Conservation (phyloP, 148 eudicot species). For the Vaccinium macrocarpon region DNA sequence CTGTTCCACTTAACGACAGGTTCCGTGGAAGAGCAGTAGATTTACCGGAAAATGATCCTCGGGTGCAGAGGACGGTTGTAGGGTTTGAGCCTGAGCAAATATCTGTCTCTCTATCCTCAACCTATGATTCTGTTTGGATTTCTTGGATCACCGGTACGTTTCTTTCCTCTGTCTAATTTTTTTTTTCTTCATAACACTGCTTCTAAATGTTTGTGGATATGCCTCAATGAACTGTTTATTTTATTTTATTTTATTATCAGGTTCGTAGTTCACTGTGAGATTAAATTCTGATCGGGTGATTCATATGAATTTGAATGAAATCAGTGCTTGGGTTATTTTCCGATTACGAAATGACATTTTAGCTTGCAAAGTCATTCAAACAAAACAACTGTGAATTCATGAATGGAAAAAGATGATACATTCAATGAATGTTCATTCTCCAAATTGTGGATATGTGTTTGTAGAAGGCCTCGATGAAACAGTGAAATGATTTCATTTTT, state of each 20-base stretch:
- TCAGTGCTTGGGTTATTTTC: background rate
- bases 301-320: background rate
- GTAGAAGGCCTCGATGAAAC: background rate
- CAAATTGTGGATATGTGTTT: background rate
- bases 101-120: constrained; percentile 68
- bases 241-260: background rate
- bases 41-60: constrained; percentile 73
- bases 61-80: constrained; percentile 56
- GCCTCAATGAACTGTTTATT: background rate
- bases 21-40: constrained; percentile 76
- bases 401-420: background rate
- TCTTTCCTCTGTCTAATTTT: background rate
- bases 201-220: background rate
- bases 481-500: background rate
- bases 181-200: background rate
- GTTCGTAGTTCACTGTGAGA: background rate
- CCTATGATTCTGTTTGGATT: constrained; percentile 84
- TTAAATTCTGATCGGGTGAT: background rate
- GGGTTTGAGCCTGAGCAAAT: constrained; percentile 89
- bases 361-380: background rate
- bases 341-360: background rate
- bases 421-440: background rate
- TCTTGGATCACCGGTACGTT: constrained; percentile 91
- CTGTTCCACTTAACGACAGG: constrained; percentile 58
- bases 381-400: background rate